These are phyloP conservation scores for Calonectria naviculata DNA, from an alignment of 2,329 filamentous ascomycete genomes.

Conservation along the genomic window DNA sequence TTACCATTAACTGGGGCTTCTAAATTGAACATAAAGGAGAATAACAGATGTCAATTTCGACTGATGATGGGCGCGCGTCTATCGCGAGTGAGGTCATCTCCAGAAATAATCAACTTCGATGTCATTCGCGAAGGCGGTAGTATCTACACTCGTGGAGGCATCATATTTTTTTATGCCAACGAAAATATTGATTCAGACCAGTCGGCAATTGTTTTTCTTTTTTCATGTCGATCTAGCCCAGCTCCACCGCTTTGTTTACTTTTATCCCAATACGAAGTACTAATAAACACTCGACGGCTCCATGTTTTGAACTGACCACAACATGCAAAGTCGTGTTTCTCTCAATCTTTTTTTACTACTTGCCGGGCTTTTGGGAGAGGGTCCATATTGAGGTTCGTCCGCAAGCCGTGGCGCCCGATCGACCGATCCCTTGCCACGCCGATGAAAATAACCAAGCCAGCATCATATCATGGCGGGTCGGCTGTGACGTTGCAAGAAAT, in stretches of 20 bases:
- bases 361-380: not conserved
- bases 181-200: not conserved
- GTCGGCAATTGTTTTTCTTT: not conserved
- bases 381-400: not conserved
- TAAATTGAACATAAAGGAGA: not conserved
- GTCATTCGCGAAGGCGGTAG: not conserved
- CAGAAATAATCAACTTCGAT: not conserved
- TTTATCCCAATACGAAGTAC: not conserved
- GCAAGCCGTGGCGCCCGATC: not conserved
- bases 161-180: not conserved
- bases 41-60: not conserved
- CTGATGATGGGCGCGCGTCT: not conserved
- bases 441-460: not conserved
- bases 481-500: not conserved
- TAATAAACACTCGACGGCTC: not conserved
- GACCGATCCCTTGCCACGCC: not conserved
- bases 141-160: not conserved
- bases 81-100: not conserved
- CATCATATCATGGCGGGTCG: not conserved
- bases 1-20: not conserved
- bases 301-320: not conserved
- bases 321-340: not conserved
- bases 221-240: not conserved
- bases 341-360: not conserved
- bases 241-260: not conserved